Conservation (phyloP, 805 yeast species). For the Saccharomycodes ludwigii region DNA sequence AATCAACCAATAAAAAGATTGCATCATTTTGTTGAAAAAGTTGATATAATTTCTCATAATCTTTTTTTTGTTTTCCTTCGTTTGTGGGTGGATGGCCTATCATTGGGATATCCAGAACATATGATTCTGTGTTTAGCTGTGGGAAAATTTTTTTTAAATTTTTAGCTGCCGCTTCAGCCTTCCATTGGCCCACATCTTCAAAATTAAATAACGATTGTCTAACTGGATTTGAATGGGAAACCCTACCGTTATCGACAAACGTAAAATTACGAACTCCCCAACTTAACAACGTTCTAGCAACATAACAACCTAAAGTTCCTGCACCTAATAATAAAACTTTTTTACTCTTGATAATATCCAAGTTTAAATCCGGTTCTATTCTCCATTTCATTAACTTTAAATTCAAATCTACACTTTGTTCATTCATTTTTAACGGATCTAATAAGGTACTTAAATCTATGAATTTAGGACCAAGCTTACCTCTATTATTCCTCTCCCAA, state of each 20-base stretch:
- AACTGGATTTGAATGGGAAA: constrained; percentile 91
- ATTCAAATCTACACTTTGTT: constrained; percentile 86
- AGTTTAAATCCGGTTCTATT: constrained; percentile 67
- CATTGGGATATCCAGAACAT: constrained; percentile 77
- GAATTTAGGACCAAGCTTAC: constrained; percentile 67
- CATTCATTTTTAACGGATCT: constrained; percentile 71
- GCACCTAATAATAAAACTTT: constrained; percentile 81
- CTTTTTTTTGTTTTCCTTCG: constrained; percentile 35
- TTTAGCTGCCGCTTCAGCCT: constrained; percentile 69
- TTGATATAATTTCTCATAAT: constrained; percentile 38
- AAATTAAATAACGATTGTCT: constrained; percentile 81
- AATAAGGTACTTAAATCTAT: constrained; percentile 75
- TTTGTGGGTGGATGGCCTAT: constrained; percentile 77
- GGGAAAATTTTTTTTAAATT: constrained; percentile 70
- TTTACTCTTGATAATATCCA: constrained; percentile 47
- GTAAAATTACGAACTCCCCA: constrained; percentile 90
- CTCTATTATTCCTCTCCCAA: constrained; percentile 77
- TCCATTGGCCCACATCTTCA: constrained; percentile 73
- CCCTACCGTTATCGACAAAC: constrained; percentile 79
- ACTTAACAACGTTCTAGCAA: constrained; percentile 72
- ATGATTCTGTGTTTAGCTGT: constrained; percentile 52
- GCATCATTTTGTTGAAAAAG: constrained; percentile 63
- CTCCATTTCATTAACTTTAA: constrained; percentile 95
- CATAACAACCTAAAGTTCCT: constrained; percentile 92
- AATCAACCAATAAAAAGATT: constrained; percentile 76